Conservation (phyloP, 768 basidiomycete genomes). For the Lactarius vividus region DNA sequence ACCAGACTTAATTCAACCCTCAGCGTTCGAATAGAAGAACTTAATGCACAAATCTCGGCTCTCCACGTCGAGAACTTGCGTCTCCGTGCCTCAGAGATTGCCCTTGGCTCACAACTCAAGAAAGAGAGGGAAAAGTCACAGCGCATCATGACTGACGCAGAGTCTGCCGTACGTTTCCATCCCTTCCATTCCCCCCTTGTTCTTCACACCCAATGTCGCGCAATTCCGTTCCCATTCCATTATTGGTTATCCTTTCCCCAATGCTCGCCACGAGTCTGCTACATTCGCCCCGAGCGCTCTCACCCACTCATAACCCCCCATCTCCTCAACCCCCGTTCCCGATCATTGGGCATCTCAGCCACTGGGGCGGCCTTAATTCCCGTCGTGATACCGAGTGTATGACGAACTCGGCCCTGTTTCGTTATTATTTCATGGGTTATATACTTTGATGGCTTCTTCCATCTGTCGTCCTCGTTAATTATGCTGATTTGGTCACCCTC, state of each 20-base stretch:
- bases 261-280: background rate
- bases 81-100: conserved; percentile 76
- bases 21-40: conserved; percentile 79
- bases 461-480: background rate
- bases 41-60: conserved; percentile 78
- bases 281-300: background rate
- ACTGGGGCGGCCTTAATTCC: background rate
- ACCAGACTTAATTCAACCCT: conserved; percentile 79
- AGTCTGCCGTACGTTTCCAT: conserved; percentile 54
- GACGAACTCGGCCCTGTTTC: background rate
- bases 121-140: conserved; percentile 75
- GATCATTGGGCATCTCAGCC: background rate
- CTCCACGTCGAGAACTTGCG: conserved; percentile 81
- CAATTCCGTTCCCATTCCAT: background rate
- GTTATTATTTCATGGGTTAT: background rate
- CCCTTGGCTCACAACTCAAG: conserved; percentile 71
- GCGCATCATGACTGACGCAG: conserved; percentile 68
- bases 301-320: background rate
- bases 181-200: background rate
- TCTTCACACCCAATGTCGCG: background rate
- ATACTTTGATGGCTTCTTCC: background rate
- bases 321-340: background rate
- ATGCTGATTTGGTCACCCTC: background rate
- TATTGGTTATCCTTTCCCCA: background rate
- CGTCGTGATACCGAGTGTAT: background rate